Evolutionary conservation across 2,329 filamentous ascomycete species (phyloP).

Genomic region (Penicillium fuscoglaucum): DNA sequence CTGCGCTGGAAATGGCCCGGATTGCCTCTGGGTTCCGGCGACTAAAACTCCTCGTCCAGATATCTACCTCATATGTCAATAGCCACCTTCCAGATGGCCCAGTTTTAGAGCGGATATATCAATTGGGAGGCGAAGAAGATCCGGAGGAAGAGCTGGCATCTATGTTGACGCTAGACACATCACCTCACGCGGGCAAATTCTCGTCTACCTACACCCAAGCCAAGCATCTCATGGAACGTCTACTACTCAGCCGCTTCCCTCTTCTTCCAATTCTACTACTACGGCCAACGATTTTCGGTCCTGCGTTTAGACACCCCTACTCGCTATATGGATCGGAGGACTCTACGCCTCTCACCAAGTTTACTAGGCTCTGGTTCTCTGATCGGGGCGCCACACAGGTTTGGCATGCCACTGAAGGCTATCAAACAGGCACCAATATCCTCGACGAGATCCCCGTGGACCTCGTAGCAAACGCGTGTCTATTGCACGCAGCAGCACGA

Average conservation of each 20-base stretch:
- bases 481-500: constrained; percentile 32
- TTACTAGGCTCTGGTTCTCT: constrained; percentile 28
- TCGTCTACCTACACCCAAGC: constrained; percentile 35
- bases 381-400: constrained; percentile 29
- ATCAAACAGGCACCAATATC: constrained; percentile 31
- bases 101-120: constrained; percentile 30
- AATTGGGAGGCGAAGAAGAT: constrained; percentile 27
- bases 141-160: constrained; percentile 31
- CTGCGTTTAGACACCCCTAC: constrained; percentile 32
- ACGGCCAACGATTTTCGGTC: constrained; percentile 35
- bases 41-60: constrained; percentile 32
- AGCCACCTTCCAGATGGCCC: constrained; percentile 35
- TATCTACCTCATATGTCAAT: constrained; percentile 36
- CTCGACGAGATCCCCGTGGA: constrained; percentile 37
- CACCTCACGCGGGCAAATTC: constrained; percentile 24
- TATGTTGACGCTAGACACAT: constrained; percentile 20
- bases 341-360: constrained; percentile 35
- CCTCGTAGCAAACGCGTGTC: constrained; percentile 35
- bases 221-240: constrained; percentile 35
- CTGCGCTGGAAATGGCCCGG: constrained; percentile 31
- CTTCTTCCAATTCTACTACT: constrained; percentile 31
- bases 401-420: constrained; percentile 34
- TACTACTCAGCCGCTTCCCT: constrained; percentile 30
- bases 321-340: constrained; percentile 33
- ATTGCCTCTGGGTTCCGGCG: constrained; percentile 29